Base-by-base conservation (phyloP, 805 yeast genomes). In the Myxozyma sirexii region DNA sequence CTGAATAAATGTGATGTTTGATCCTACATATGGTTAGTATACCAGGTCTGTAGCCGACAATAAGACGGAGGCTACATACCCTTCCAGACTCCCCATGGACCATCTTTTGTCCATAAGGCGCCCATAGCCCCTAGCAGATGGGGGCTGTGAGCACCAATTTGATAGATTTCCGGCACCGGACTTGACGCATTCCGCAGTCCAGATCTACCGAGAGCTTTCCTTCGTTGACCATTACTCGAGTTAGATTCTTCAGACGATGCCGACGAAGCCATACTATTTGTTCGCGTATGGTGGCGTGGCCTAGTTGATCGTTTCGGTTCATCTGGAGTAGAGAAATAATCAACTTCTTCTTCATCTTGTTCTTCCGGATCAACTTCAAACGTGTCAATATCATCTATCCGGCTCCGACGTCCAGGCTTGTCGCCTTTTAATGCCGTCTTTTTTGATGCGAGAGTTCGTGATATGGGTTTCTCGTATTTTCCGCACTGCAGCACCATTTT, bases 401-500 rank as follows among this genome's bases (percentile, higher is more conserved):
- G 7, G 8, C 53, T n/a, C 61, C 68, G 35, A 56, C 59, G 42
- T 8, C 53, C 23, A 60, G 68, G 31, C 59, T 69, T 47, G 49
- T 64, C 26, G 64, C 65, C 49, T 59, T 54, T 54, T 2, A 4
- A 4, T 57, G 54, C 60, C 41, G 54, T 53, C 33, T 52, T 53
- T 8, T 49, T 57, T 8, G 12, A 12, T 6, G 46, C 13, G n/a
- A 60, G 19, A 17, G 12, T 41, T 21, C 42, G 26, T 8, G 49
- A 15, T 6, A 29, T 29, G 3, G 47, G 46, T 15, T 39, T 23
- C 15, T 29, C 43, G 29, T 73, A 72, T 33, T 80, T 82, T 2
- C 96, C 96, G 13, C 89, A 87, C 72, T 94, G 98, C 57, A 91
- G 74, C 27, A 92, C 77, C 65, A 90, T 78, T 56, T 93, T 79